Evolutionary conservation across 495 filamentous ascomycete genomes (phyloP), one percentile per base, ranked within the genome.

Genomic region (Penicillium subrubescens): DNA sequence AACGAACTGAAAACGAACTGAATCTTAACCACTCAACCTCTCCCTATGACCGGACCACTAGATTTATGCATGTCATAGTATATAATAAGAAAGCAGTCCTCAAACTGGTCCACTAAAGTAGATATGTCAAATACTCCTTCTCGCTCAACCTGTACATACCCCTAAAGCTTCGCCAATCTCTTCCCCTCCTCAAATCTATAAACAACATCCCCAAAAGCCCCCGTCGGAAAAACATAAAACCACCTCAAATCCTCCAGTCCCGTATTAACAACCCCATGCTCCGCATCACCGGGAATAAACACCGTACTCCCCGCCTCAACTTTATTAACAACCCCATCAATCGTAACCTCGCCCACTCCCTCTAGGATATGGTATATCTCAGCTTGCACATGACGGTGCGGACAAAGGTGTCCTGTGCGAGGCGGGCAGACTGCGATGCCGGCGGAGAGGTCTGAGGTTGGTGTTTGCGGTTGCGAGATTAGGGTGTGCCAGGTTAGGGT

Each of bases 331-430:
- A 64, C 65, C 2, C 75, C 77, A 31, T 79, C 69, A 14, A 79
- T 70, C 0, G 70, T 73, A 2, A 76, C 63, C 7, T 71, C 54
- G 6, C 72, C 76, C 3, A 56, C 59, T 0, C 77, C 78, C 2
- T 75, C 63, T 1, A 77, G 59, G 29, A 81, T 70, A 57, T 81
- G 61, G 50, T 81, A 81, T 8, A 81, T 71, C 54, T 79, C 78
- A 0, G 77, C 73, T 54, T 81, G 75, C 3, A 52, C 39, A 41
- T 81, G 78, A 12, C 70, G 68, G 55, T 81, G 77, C 0, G 61
- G 25, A 35, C 74, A 74, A 2, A 79, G 69, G 48, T 71, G 63
- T 3, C 77, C 75, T 12, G 63, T 70, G 3, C 17, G 1, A 0
- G 73, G 61, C 0, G 71, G 72, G 37, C 69, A 77, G 31, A 67